Evolutionary conservation across 352 stramenopile genomes (phyloP).

Genomic region (Phytophthora citricola): DNA sequence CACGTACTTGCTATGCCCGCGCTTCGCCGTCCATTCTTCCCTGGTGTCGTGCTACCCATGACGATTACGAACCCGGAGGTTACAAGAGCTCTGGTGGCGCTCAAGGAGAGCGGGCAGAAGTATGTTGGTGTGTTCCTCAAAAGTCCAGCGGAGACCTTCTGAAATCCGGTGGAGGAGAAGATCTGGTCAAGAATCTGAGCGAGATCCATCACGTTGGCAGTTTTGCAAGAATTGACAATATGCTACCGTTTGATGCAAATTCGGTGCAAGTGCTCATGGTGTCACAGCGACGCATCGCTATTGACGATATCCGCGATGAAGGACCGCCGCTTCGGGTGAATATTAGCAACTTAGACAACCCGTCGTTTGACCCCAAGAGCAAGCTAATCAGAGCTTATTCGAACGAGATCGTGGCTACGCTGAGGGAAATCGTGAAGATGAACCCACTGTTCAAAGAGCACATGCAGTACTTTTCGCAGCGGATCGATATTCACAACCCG

Average conservation of each 20-base stretch:
- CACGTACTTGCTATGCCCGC: slow-evolving; percentile 84
- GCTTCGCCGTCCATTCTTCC: slow-evolving; percentile 83
- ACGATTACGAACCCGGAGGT: slow-evolving; percentile 87
- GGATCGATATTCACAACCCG: slow-evolving; percentile 95
- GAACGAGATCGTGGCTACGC: slow-evolving; percentile 98
- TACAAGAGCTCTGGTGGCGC: slow-evolving; percentile 89
- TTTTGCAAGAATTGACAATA: slow-evolving; percentile 96
- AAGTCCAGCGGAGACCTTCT: slow-evolving; percentile 61
- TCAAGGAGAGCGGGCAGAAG: slow-evolving; percentile 86
- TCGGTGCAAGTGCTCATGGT: slow-evolving; percentile 88
- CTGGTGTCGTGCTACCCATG: slow-evolving; percentile 84
- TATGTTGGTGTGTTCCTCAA: slow-evolving; percentile 96
- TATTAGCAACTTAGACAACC: slow-evolving; percentile 81
- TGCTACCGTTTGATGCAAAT: slow-evolving; percentile 82
- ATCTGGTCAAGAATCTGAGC: slow-evolving; percentile 92
- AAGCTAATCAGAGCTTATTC: slow-evolving; percentile 95
- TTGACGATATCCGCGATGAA: slow-evolving; percentile 75
- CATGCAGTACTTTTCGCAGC: slow-evolving; percentile 97
- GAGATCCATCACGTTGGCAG: slow-evolving; percentile 96
- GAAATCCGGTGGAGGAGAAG: slow-evolving; percentile 56
- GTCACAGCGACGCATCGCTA: slow-evolving; percentile 88
- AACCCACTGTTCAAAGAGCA: slow-evolving; percentile 98
- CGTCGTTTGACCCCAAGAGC: slow-evolving; percentile 70
- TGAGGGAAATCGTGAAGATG: slow-evolving; percentile 97
- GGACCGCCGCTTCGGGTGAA: slow-evolving; percentile 67